Conservation (phyloP, 768 basidiomycete species). For the Boletus edulis region DNA sequence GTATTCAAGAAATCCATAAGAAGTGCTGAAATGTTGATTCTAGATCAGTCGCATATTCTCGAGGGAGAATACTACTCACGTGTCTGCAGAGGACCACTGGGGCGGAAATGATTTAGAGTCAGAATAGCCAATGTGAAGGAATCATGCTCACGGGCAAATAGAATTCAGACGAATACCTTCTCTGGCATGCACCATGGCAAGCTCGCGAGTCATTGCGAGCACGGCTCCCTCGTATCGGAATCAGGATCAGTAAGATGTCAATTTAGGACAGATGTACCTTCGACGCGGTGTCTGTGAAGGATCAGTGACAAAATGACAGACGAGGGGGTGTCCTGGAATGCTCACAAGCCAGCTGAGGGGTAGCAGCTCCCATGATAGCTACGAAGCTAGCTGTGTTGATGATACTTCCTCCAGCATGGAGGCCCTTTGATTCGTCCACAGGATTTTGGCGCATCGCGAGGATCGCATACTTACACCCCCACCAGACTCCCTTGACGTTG, state of each 20-base stretch:
- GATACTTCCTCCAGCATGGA: conserved; percentile 84
- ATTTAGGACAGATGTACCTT: conserved; percentile 53
- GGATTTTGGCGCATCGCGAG: conserved; percentile 94
- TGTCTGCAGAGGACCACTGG: conserved; percentile 90
- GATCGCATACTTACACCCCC: conserved; percentile 98
- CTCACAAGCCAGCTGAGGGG: conserved; percentile 94
- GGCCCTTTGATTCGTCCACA: conserved; percentile 73
- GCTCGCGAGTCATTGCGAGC: conserved; percentile 96
- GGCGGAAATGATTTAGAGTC: conserved; percentile 2
- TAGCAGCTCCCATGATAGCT: conserved; percentile 92
- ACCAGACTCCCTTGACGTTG: conserved; percentile 99
- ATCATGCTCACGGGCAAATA: conserved; percentile 80
- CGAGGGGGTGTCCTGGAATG: neutral
- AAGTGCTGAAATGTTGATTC: conserved; percentile 55
- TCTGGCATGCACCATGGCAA: conserved; percentile 96
- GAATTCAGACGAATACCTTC: conserved; percentile 97
- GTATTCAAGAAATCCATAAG: conserved; percentile 99
- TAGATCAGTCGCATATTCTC: neutral
- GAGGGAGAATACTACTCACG: conserved; percentile 51
- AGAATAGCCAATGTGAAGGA: neutral
- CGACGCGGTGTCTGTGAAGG: conserved; percentile 78
- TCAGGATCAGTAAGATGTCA: conserved; percentile 7
- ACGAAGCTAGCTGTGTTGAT: conserved; percentile 99
- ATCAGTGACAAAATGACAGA: conserved; percentile 1
- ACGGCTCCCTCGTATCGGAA: conserved; percentile 71